Evolutionary conservation across 768 basidiomycete genomes (phyloP), one percentile per base, ranked within the genome.

Genomic region (Leucosporidium scottii): DNA sequence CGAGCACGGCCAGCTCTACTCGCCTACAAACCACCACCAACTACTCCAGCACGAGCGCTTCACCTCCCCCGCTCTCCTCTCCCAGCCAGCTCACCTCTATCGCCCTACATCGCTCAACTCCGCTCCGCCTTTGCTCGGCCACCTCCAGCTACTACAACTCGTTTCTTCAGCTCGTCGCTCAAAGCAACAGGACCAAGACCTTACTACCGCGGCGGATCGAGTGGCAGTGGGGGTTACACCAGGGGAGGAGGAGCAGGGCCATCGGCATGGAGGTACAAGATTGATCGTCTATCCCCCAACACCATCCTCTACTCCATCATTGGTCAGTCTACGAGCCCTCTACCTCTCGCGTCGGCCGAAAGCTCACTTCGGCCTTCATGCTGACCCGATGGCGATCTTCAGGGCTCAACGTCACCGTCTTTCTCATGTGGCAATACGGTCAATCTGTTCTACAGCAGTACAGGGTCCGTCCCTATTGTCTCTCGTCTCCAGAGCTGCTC

Each of bases 341-440:
- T 5, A 15, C 10, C 8, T 44, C 3, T 17, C 39, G 34, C 15
- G 39, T 13, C 39, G 6, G 15, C 39, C 39, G 39, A 44, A 13
- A 44, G 6, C 39, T 44, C 8, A 44, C 39, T 44, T 44, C 39
- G 39, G 39, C 39, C 39, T 9, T 44, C 39, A 13, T 44, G 8
- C 34, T 34, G 5, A 34, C 34, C 34, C 34, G 34, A 34, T 13
- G 39, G 3, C 15, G 39, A 17, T 2, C 3, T 15, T 8, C 39
- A 44, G 39, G 39, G 8, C 39, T 49, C 18, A 71, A 71, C 61
- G 57, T 63, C 31, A 39, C 51, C 27, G 66, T 71, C 23, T 71
- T 28, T 51, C 27, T 27, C 18, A 55, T 61, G 1, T 71, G 70
- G 70, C 27, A 34, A 25, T 71, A 71, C 58, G 66, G 61, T 9